Conservation (phyloP, 176 grass and related monocot genomes). For the Hordeum marinum region DNA sequence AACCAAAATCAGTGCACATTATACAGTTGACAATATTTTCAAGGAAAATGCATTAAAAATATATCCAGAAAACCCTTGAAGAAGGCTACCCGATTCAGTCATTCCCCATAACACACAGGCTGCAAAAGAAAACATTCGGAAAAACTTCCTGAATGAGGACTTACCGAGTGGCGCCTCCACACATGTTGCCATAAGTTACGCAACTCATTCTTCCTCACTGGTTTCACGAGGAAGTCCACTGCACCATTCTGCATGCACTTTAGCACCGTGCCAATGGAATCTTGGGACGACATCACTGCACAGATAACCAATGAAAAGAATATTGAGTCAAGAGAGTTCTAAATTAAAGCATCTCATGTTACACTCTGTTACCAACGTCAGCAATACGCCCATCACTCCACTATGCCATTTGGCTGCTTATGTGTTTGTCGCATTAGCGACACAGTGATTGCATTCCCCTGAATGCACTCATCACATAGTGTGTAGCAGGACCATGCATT, state of each 20-base stretch:
- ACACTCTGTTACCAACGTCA: background rate
- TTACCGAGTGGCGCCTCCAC: constrained; percentile 93
- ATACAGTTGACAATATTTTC: background rate
- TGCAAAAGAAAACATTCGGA: constrained; percentile 6
- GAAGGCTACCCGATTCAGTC: background rate
- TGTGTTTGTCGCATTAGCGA: constrained; percentile 5
- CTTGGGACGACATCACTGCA: constrained; percentile 95
- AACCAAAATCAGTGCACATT: background rate
- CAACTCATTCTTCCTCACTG: constrained; percentile 88
- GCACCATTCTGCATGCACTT: constrained; percentile 98
- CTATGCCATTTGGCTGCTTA: background rate
- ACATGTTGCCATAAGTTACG: constrained; percentile 98
- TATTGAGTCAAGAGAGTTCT: background rate
- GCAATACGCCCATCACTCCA: background rate
- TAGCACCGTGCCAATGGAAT: constrained; percentile 89
- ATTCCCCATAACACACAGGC: background rate
- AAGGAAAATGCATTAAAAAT: background rate
- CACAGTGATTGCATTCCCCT: background rate
- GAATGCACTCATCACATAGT: no score
- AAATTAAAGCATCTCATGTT: background rate
- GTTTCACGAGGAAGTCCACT: constrained; percentile 91
- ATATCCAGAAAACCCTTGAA: no score
- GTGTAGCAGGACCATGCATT: no score
- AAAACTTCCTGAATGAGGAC: constrained; percentile 15
- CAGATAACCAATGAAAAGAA: constrained; percentile 5